Conservation (phyloP, 2,329 filamentous ascomycete species). For the Chrysosporium queenslandicum region DNA sequence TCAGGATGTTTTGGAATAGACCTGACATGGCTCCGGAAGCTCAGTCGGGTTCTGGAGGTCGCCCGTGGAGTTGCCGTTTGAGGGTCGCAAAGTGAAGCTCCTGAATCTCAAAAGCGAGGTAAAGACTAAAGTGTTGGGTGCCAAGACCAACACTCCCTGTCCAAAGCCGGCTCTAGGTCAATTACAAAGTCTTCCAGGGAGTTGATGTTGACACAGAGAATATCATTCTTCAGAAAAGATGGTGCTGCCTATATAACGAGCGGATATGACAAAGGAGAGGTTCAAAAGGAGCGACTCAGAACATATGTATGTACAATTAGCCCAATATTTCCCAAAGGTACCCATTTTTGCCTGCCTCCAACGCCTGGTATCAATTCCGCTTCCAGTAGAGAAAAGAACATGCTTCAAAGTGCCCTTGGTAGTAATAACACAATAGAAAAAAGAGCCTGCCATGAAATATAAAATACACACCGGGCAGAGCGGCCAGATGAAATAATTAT, state of each 20-base stretch:
- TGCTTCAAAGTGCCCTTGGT: not conserved
- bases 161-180: not conserved
- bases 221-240: not conserved
- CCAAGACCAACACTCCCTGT: constrained; percentile 2
- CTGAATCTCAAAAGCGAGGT: not conserved
- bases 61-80: not conserved
- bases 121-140: constrained; percentile 7
- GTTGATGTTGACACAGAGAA: no score
- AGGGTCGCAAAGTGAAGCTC: constrained; percentile 1
- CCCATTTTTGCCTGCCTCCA: constrained; percentile 2
- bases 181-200: no score
- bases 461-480: constrained; percentile 8
- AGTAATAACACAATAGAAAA: constrained; percentile 6
- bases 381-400: not conserved
- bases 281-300: constrained; percentile 1
- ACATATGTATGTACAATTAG: not conserved
- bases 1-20: constrained; percentile 22
- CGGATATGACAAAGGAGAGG: constrained; percentile 5
- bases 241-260: not conserved
- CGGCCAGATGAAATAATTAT: not conserved
- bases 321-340: not conserved
- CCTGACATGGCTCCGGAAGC: constrained; percentile 18
- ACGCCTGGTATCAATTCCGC: constrained; percentile 11
- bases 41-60: constrained; percentile 3
- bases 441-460: not conserved